Base-by-base conservation (phyloP, 352 stramenopile species). In the Globisporangium radiosum region DNA sequence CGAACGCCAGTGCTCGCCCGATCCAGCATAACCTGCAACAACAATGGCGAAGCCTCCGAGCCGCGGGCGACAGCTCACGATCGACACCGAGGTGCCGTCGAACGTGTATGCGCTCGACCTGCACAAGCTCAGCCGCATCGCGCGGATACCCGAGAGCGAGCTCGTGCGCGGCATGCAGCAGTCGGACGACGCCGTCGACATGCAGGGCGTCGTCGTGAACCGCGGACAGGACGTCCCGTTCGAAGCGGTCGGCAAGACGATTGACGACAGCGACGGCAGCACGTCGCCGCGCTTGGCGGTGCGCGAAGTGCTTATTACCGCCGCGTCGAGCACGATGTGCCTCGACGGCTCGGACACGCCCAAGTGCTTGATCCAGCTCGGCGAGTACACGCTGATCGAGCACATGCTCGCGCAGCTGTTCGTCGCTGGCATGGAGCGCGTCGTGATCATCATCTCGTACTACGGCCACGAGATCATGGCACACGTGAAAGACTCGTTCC, bases 351-450 rank as follows among this genome's bases (percentile, higher is more conserved):
- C 85, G 17, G 68, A 76, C 53, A 62, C 72, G 8, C 81, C 81
- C 52, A 92, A 92, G 60, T 88, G 79, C 51, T 72, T 92, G 33
- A 88, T 92, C 71, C 75, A 76, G 47, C 61, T 94, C 14, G 80
- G 78, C 7, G 71, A 76, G 15, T 80, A 90, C 59, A 83, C 80
- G 14, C 83, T 94, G 54, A 87, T 94, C 50, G 75, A 72, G 33
- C 82, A 94, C 57, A 89, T 89, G 60, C 63, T 92, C 19, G 87
- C 81, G 39, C 84, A 94, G 56, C 70, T 92, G 0, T 88, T 87
- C 52, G 78, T 83, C 38, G 80, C 85, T 0, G 78, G 81, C 44
- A 73, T 92, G 8, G 81, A 88, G 58, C 78, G 82, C 37, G 78
- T 91, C n/a, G 84, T 91, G 51, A 82, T 93, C 65, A 84, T 79